These are phyloP conservation scores for Gilbertella persicaria DNA, from an alignment of 371 early-diverging fungal genomes.

Conservation along the genomic window DNA sequence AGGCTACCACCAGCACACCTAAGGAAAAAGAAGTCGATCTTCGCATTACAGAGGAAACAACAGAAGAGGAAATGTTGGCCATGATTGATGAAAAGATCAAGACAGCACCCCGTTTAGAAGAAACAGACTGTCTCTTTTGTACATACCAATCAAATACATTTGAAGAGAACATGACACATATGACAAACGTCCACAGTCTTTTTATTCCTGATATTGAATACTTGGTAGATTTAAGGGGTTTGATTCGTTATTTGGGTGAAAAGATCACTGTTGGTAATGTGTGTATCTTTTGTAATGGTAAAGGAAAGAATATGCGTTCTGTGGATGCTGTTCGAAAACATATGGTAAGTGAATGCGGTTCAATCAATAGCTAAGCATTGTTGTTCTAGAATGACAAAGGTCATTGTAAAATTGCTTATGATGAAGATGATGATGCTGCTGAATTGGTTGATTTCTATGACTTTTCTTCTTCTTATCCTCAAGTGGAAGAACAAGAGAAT, in stretches of 20 bases:
- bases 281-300: constrained; percentile 94
- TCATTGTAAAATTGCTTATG: constrained; percentile 93
- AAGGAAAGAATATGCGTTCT: constrained; percentile 80
- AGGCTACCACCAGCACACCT: constrained; percentile 7
- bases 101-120: constrained; percentile 60
- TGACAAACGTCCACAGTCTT: constrained; percentile 87
- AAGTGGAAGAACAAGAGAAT: constrained; percentile 49
- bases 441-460: constrained; percentile 95
- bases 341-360: constrained; percentile 85
- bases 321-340: constrained; percentile 93
- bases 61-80: constrained; percentile 47
- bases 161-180: constrained; percentile 88
- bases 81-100: constrained; percentile 78
- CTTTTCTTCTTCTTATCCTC: constrained; percentile 58
- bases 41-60: constrained; percentile 54
- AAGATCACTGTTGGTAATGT: constrained; percentile 88
- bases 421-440: constrained; percentile 84
- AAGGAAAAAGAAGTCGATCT: constrained; percentile 37
- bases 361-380: too few relatives aligned
- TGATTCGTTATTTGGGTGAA: constrained; percentile 90
- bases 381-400: constrained; percentile 82
- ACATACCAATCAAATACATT: constrained; percentile 63
- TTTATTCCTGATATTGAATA: constrained; percentile 97
- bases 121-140: constrained; percentile 87
- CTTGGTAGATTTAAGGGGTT: constrained; percentile 83